phyloP scores from a whole-genome alignment of 2,329 filamentous ascomycete species.

The Pestalotiopsis sp. region DNA sequence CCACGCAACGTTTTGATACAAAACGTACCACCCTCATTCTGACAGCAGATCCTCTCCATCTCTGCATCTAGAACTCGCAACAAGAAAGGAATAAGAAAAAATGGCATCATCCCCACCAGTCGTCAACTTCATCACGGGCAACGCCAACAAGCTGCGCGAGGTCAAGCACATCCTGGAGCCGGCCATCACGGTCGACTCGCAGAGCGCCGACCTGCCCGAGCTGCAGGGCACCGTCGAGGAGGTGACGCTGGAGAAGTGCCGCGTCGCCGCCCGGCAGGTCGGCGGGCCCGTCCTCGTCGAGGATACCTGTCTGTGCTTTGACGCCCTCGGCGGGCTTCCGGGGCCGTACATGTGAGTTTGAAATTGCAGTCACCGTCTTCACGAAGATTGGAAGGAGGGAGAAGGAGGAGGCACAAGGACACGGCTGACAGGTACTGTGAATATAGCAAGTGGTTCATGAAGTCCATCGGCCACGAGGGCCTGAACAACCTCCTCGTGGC shows the following conservation, averaged over 20 bases:
- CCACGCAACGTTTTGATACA: neutral
- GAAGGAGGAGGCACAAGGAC: conserved; percentile 4
- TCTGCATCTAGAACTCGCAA: neutral
- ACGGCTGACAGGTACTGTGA: conserved; percentile 3
- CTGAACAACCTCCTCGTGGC: conserved; percentile 88
- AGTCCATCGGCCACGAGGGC: conserved; percentile 78
- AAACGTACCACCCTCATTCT: too few relatives aligned
- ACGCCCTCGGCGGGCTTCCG: conserved; percentile 85
- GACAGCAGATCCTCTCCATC: too few relatives aligned
- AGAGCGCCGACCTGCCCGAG: conserved; percentile 80
- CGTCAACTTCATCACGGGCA: conserved; percentile 95
- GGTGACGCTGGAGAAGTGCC: conserved; percentile 86
- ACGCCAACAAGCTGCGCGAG: conserved; percentile 90
- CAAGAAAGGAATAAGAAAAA: neutral
- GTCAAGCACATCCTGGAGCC: conserved; percentile 83
- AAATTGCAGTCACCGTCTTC: too few relatives aligned
- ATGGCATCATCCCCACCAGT: conserved; percentile 19
- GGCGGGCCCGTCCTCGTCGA: conserved; percentile 82
- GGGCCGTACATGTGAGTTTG: conserved; percentile 87
- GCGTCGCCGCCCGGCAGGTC: conserved; percentile 77
- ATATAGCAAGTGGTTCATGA: conserved; percentile 89
- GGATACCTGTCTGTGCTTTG: conserved; percentile 93
- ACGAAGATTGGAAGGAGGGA: neutral
- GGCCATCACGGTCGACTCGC: conserved; percentile 72
- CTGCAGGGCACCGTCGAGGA: conserved; percentile 93